phyloP scores from a whole-genome alignment of 75 land plant genomes.

The Isoetes taiwanensis region DNA sequence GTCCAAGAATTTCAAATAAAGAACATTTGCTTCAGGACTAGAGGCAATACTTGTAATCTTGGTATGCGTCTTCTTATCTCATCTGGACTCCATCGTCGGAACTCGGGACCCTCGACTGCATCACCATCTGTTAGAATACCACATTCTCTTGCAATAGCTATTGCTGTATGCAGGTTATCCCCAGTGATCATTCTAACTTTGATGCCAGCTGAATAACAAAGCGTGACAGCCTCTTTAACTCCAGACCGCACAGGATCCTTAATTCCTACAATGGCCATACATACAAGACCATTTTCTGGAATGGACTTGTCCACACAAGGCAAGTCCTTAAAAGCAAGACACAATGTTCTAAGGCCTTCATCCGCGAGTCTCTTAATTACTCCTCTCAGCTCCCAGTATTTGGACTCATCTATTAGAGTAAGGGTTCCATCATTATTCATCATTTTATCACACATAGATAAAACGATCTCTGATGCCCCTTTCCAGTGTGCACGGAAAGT shows the following conservation, averaged over 20 bases:
- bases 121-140: constrained; percentile 9
- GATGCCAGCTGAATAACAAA: constrained; percentile 12
- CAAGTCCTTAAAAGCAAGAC: constrained; percentile 10
- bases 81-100: neutral
- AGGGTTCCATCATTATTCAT: constrained; percentile 32
- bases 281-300: constrained; percentile 7
- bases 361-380: constrained; percentile 3
- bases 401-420: neutral
- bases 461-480: constrained; percentile 86
- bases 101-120: neutral
- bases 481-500: constrained; percentile 50
- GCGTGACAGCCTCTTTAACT: constrained; percentile 8
- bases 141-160: constrained; percentile 12
- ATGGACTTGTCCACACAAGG: constrained; percentile 1
- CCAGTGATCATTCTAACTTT: constrained; percentile 15
- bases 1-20: too few relatives aligned
- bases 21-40: too few relatives aligned
- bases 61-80: neutral
- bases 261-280: constrained; percentile 15
- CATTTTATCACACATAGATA: constrained; percentile 57
- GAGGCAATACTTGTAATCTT: neutral
- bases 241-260: constrained; percentile 12
- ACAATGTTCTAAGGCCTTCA: constrained; percentile 9
- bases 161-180: constrained; percentile 11
- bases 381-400: neutral